These are phyloP conservation scores for Rhodotorula sp. DNA, from an alignment of 1,284 basidiomycete genomes.

Conservation along the genomic window DNA sequence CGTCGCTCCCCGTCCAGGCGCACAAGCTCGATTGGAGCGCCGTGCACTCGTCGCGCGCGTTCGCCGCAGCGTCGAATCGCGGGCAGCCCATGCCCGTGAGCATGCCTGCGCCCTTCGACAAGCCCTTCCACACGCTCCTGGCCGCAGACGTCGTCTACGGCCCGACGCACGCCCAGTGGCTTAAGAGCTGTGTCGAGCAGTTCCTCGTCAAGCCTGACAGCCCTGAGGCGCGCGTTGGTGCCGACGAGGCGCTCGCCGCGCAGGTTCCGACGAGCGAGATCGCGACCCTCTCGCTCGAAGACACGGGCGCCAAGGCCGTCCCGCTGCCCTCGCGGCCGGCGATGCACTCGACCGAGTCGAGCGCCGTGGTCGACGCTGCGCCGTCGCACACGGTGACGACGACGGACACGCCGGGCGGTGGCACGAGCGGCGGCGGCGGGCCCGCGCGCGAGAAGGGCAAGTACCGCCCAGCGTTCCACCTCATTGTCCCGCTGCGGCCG, in stretches of 20 bases:
- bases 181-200: constrained; percentile 61
- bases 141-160: constrained; percentile 81
- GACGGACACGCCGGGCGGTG: not conserved
- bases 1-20: constrained; percentile 28
- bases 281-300: constrained; percentile 14
- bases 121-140: constrained; percentile 69
- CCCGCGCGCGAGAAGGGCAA: no score
- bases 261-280: constrained; percentile 4
- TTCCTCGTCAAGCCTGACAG: constrained; percentile 59
- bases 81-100: constrained; percentile 12
- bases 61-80: constrained; percentile 23
- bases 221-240: not conserved
- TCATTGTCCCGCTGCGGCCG: constrained; percentile 70
- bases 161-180: constrained; percentile 67
- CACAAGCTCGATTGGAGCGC: constrained; percentile 43
- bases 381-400: constrained; percentile 8
- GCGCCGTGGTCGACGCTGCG: constrained; percentile 6
- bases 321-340: constrained; percentile 16
- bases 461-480: constrained; percentile 59
- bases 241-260: not conserved
- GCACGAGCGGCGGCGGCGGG: not conserved
- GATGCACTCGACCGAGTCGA: constrained; percentile 20
- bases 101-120: constrained; percentile 34
- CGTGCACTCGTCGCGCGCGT: constrained; percentile 34
- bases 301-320: not conserved